Base-by-base conservation (phyloP, 2,329 filamentous ascomycete species). In the Botryosphaeria agaves region DNA sequence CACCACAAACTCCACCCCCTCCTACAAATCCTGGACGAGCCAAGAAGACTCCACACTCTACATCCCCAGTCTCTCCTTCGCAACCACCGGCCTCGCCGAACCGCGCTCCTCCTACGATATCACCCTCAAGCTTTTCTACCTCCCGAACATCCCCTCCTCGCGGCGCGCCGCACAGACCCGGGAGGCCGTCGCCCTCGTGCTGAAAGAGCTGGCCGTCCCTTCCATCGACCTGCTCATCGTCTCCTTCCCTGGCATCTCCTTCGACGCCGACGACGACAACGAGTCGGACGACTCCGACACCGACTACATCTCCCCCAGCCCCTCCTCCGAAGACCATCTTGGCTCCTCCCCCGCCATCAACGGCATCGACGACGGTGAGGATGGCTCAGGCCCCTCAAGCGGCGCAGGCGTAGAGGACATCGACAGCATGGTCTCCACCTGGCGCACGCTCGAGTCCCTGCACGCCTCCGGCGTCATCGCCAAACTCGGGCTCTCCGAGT, bases 71-170 rank as follows among this genome's bases (percentile, higher is more conserved):
- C 72, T 87, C 48, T 72, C 83, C 51, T 80, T 77, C 62, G 61
- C 69, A 8, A 58, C 68, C 18, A 72, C 71, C 3, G 77, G 78
- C 0, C 61, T 98, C 27, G 64, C 72, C 18, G 89, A 98, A 48
- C 84, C 92, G 41, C 64, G 77, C 16, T 64, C 69, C 35, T 75
- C 84, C 41, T 98, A 98, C 59, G 84, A 94, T 48, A 84, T 94
- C 46, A 94, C 87, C 1, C 76, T 89, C 36, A 98, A 98, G 57
- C 59, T 98, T 14, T 98, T 98, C 62, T 91, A 89, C 54, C 66
- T 95, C 17, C 78, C 83, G 3, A 70, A 69, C 12, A 69, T 81
- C 31, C 64, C 75, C 7, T 57, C 70, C 2, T 63, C 65, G 12
- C 58, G 72, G 39, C 72, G 87, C 35, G 69, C 69, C 40, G 61